These are phyloP conservation scores for Epichloe coenophiala DNA, from an alignment of 2,329 filamentous ascomycete species.

Conservation along the genomic window DNA sequence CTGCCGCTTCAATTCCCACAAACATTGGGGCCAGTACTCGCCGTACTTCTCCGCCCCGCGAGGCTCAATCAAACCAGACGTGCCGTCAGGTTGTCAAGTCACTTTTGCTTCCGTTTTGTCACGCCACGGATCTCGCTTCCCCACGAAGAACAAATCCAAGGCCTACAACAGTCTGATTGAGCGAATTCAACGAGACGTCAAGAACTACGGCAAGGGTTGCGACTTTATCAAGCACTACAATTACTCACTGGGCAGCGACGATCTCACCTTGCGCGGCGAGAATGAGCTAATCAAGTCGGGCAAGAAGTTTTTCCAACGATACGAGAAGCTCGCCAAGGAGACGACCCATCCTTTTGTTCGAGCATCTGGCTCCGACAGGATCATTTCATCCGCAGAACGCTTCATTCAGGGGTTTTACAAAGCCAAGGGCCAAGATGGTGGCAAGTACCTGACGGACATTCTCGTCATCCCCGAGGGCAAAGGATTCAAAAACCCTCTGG, in stretches of 20 bases:
- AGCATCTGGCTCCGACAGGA: constrained; percentile 54
- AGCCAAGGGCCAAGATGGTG: constrained; percentile 21
- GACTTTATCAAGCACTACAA: constrained; percentile 59
- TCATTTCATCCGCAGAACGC: constrained; percentile 60
- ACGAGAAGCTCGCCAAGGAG: constrained; percentile 42
- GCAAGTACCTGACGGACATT: constrained; percentile 39
- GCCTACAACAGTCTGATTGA: constrained; percentile 51
- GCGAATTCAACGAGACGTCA: constrained; percentile 46
- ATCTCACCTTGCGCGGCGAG: constrained; percentile 54
- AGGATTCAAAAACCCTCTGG: constrained; percentile 67
- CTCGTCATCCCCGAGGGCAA: constrained; percentile 56
- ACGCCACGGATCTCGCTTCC: constrained; percentile 73
- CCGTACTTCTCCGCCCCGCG: constrained; percentile 69
- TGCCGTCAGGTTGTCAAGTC: constrained; percentile 56
- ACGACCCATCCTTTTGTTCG: constrained; percentile 54
- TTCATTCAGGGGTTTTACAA: constrained; percentile 63
- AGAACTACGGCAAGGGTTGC: constrained; percentile 47
- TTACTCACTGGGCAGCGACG: constrained; percentile 57
- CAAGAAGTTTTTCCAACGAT: constrained; percentile 60
- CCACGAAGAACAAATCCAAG: constrained; percentile 53
- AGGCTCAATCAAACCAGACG: constrained; percentile 36
- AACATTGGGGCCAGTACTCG: constrained; percentile 77
- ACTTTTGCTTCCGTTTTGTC: constrained; percentile 74
- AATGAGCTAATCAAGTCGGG: constrained; percentile 63
- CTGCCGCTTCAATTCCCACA: constrained; percentile 49